phyloP scores from a whole-genome alignment of 352 stramenopile genomes.

The Phytophthora tentaculata region DNA sequence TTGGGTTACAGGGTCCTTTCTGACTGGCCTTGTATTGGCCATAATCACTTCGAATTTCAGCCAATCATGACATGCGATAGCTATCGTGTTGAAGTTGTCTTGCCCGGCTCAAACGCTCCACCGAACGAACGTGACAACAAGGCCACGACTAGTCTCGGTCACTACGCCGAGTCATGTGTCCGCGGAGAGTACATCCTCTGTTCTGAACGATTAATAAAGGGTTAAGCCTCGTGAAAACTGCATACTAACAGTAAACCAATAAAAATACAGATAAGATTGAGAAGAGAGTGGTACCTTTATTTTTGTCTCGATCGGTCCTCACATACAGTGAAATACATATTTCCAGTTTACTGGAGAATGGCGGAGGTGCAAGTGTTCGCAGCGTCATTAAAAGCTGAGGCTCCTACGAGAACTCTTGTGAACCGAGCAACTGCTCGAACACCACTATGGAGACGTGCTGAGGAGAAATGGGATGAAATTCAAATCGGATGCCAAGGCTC shows the following conservation, averaged over 20 bases:
- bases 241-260: too few species aligned
- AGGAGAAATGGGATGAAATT: slow-evolving; percentile 21
- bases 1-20: background rate
- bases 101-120: background rate
- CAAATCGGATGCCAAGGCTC: slow-evolving; percentile 26
- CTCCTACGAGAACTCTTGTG: background rate
- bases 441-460: background rate
- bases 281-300: too few species aligned
- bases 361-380: background rate
- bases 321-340: too few species aligned
- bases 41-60: background rate
- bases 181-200: too few species aligned
- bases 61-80: background rate
- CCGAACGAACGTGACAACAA: too few species aligned
- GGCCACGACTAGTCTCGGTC: background rate
- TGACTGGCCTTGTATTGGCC: background rate
- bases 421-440: background rate
- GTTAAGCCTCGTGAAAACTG: too few species aligned
- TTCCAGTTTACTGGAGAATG: background rate
- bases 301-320: background rate
- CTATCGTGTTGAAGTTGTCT: background rate
- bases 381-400: background rate
- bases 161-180: background rate
- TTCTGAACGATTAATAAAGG: too few species aligned
- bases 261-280: too few species aligned